These are phyloP conservation scores for Neonectria punicea DNA, from an alignment of 2,329 filamentous ascomycete genomes.

Conservation along the genomic window DNA sequence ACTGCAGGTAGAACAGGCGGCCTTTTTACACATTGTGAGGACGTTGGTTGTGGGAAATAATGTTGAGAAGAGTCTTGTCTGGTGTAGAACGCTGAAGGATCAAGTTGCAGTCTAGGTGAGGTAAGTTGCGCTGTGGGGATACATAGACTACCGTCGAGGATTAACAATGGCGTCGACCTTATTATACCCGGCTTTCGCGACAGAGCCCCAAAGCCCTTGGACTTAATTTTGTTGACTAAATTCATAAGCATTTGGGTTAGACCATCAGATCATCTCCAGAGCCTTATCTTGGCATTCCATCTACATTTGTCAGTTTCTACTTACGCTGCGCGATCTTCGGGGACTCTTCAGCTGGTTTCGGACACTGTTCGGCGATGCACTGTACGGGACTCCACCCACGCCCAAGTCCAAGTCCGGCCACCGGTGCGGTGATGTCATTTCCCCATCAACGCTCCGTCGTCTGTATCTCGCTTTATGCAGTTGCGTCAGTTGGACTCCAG, in stretches of 20 bases:
- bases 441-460: background rate
- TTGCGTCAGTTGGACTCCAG: background rate
- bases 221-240: background rate
- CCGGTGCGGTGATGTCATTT: conserved; percentile 8
- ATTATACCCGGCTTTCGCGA: background rate
- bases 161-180: background rate
- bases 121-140: background rate
- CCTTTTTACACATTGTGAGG: conserved; percentile 23
- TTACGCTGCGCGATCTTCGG: background rate
- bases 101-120: too few relatives aligned
- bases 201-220: background rate
- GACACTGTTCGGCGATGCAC: conserved; percentile 20
- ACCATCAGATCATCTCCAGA: too few relatives aligned
- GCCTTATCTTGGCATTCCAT: background rate
- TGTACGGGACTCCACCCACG: background rate
- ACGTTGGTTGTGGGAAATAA: background rate
- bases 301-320: conserved; percentile 1
- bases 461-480: background rate
- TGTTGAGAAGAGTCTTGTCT: background rate
- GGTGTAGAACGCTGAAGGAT: background rate
- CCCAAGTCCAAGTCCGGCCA: background rate
- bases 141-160: background rate
- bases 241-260: too few relatives aligned
- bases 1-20: conserved; percentile 25
- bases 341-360: background rate